Conservation (phyloP, 768 basidiomycete genomes). For the Collybia sp. region DNA sequence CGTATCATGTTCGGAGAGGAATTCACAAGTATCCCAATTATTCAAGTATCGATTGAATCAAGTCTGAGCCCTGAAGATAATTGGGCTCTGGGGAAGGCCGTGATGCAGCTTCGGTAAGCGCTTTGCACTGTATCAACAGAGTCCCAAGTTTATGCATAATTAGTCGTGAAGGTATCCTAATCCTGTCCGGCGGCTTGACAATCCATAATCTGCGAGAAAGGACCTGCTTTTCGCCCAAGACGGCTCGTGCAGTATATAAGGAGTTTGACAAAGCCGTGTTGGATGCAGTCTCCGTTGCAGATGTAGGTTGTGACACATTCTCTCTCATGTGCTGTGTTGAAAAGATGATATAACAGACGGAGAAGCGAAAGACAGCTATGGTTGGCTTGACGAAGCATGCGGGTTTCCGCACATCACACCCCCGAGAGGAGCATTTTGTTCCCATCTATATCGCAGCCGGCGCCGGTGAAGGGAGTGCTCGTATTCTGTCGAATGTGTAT, state of each 20-base stretch:
- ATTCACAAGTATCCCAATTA: slow-evolving; percentile 58
- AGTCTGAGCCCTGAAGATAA: slow-evolving; percentile 55
- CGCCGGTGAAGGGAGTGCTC: slow-evolving; percentile 52
- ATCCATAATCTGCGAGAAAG: slow-evolving; percentile 63
- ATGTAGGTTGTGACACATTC: slow-evolving; percentile 33
- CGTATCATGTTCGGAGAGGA: slow-evolving; percentile 71
- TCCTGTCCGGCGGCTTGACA: slow-evolving; percentile 68
- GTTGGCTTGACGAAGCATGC: slow-evolving; percentile 49
- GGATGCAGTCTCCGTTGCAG: slow-evolving; percentile 41
- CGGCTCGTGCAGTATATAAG: slow-evolving; percentile 42
- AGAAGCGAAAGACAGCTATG: slow-evolving; percentile 52
- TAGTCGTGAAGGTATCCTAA: slow-evolving; percentile 57
- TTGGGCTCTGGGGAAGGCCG: slow-evolving; percentile 61
- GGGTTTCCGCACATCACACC: slow-evolving; percentile 66
- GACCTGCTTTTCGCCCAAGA: slow-evolving; percentile 41
- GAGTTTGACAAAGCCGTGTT: slow-evolving; percentile 58
- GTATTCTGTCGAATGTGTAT: slow-evolving; percentile 46
- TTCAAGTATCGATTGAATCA: slow-evolving; percentile 65
- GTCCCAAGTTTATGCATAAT: slow-evolving; percentile 16
- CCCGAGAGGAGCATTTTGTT: slow-evolving; percentile 77
- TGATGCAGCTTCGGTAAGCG: slow-evolving; percentile 51
- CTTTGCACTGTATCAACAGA: not conserved
- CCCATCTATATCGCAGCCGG: slow-evolving; percentile 77
- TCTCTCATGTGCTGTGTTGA: not conserved
- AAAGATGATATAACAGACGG: slow-evolving; percentile 27